These are phyloP conservation scores for Penicillium cinerascens DNA, from an alignment of 495 filamentous ascomycete genomes.

Conservation along the genomic window DNA sequence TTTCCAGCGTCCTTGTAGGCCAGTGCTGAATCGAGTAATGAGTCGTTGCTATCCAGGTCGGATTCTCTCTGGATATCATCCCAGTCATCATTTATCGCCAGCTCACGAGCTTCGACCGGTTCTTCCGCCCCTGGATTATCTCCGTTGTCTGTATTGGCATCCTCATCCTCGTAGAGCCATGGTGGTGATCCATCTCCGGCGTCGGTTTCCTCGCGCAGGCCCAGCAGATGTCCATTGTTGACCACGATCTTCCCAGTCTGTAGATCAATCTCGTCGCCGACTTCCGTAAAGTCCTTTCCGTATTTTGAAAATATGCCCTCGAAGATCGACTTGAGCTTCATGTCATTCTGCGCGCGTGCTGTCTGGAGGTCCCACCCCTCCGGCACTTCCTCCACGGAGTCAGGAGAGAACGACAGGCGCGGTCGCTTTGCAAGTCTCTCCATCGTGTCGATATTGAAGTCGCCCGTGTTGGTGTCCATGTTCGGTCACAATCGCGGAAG, in stretches of 20 bases:
- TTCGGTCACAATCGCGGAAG: background rate
- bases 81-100: background rate
- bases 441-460: conserved; percentile 34
- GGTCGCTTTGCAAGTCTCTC: conserved; percentile 57
- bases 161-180: conserved; percentile 15
- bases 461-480: conserved; percentile 1
- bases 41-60: conserved; percentile 22
- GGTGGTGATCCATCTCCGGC: conserved; percentile 25
- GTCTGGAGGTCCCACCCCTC: conserved; percentile 48
- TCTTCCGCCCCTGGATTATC: background rate
- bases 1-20: background rate
- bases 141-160: conserved; percentile 5
- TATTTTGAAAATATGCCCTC: conserved; percentile 90
- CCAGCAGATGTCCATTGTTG: conserved; percentile 77
- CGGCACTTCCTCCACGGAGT: conserved; percentile 38
- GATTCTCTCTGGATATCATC: background rate
- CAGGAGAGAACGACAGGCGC: conserved; percentile 40
- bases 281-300: conserved; percentile 70
- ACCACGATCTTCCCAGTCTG: conserved; percentile 74
- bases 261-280: conserved; percentile 80
- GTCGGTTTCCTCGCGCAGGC: conserved; percentile 53
- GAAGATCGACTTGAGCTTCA: conserved; percentile 72
- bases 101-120: background rate
- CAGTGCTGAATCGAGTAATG: conserved; percentile 22
- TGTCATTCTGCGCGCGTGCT: conserved; percentile 57